Evolutionary conservation across 257 asterid genomes (phyloP).

Genomic region (Nicotiana tomentosiformis): DNA sequence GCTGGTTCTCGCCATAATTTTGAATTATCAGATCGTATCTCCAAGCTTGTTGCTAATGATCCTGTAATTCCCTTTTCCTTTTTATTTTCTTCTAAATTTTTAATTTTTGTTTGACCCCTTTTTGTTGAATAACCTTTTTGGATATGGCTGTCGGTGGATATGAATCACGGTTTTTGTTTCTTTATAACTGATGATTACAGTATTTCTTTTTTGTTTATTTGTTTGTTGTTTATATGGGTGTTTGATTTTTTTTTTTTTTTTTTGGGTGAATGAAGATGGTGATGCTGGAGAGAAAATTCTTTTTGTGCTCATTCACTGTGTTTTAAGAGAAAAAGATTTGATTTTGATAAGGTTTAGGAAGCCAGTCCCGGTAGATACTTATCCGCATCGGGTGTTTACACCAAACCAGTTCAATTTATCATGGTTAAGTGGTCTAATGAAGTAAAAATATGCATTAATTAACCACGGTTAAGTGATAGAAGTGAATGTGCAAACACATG

Average conservation of each 20-base stretch:
- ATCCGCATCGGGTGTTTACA: too few species aligned
- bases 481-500: too few species aligned
- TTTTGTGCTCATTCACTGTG: background rate
- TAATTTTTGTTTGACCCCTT: background rate
- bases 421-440: too few species aligned
- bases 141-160: background rate
- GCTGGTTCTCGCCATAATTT: constrained; percentile 75
- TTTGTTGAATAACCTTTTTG: background rate
- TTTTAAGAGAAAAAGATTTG: background rate
- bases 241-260: background rate
- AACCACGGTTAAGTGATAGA: too few species aligned
- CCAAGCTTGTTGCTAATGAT: constrained; percentile 91
- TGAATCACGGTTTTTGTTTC: background rate
- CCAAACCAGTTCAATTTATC: too few species aligned
- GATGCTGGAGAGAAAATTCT: background rate
- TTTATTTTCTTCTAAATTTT: background rate
- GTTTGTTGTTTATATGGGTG: background rate
- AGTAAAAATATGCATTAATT: too few species aligned
- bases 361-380: too few species aligned
- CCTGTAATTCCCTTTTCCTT: constrained; percentile 40
- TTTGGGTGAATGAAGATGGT: background rate
- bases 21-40: constrained; percentile 77
- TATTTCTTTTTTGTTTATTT: background rate
- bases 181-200: background rate
- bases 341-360: background rate